Evolutionary conservation across 768 basidiomycete genomes (phyloP).

Genomic region (Stropharia rugosoannulata): DNA sequence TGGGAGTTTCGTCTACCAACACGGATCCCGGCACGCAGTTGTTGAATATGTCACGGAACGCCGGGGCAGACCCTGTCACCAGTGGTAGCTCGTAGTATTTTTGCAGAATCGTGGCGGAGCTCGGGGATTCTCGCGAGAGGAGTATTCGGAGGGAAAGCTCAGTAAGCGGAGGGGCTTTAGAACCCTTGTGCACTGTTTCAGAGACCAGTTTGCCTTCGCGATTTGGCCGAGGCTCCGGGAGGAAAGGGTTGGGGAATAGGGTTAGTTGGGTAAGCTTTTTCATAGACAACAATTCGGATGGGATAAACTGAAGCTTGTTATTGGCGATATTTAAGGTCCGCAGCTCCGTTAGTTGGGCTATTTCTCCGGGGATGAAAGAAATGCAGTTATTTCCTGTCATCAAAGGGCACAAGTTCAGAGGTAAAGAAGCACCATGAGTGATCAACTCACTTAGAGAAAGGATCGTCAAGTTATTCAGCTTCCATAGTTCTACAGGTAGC

Average conservation of each 20-base stretch:
- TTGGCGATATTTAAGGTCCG: constrained; percentile 59
- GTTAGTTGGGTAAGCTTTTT: constrained; percentile 40
- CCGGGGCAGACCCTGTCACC: constrained; percentile 24
- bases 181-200: constrained; percentile 16
- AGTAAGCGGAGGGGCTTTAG: constrained; percentile 27
- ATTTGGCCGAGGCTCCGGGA: constrained; percentile 22
- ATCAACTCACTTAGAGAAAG: constrained; percentile 56
- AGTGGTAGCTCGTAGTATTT: constrained; percentile 35
- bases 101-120: constrained; percentile 28
- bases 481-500: constrained; percentile 60
- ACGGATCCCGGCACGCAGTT: constrained; percentile 39
- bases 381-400: constrained; percentile 55
- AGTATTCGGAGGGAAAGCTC: constrained; percentile 35
- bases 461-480: constrained; percentile 54
- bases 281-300: constrained; percentile 65
- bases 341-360: constrained; percentile 50
- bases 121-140: constrained; percentile 12
- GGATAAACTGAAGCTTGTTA: constrained; percentile 59
- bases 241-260: constrained; percentile 63
- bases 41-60: constrained; percentile 31
- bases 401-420: constrained; percentile 14
- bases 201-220: constrained; percentile 23
- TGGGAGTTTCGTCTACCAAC: constrained; percentile 25
- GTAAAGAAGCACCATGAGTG: neutral
- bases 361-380: constrained; percentile 60